Percentiles rank a stretch among this genome's conserved stretches.
phyloP scores from a whole-genome alignment of 306 rosid species.

The Sicyos edulis region DNA sequence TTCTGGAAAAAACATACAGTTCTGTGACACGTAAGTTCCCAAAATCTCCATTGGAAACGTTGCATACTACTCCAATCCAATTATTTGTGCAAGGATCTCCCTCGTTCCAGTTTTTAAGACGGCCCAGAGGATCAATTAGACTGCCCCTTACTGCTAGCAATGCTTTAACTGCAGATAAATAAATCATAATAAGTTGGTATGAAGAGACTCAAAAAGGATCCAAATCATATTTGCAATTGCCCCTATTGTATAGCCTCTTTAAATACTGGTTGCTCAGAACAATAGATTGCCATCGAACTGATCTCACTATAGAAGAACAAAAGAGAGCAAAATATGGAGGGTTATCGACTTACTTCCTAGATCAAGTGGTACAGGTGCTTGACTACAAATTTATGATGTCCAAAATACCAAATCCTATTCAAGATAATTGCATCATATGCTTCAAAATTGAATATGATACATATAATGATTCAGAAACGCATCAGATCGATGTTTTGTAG shows the following conservation, averaged over 20 bases:
- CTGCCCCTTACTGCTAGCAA: constrained; percentile 50
- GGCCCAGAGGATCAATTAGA: constrained; percentile 45
- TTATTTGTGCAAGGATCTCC: constrained; percentile 66
- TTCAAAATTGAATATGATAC: neutral
- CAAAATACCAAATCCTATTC: neutral
- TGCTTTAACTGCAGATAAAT: constrained; percentile 49
- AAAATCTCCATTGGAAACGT: constrained; percentile 25
- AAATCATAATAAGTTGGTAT: constrained; percentile 5
- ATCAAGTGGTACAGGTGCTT: constrained; percentile 13
- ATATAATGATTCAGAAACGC: neutral
- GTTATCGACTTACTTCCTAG: neutral
- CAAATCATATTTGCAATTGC: neutral
- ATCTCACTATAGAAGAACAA: neutral
- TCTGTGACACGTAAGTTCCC: constrained; percentile 53
- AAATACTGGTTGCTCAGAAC: neutral
- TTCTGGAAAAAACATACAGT: constrained; percentile 42
- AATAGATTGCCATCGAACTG: neutral
- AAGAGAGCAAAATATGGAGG: neutral
- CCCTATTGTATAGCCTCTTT: neutral
- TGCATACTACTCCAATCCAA: constrained; percentile 72
- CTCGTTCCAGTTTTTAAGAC: constrained; percentile 47
- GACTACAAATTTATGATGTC: neutral
- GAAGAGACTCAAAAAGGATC: neutral
- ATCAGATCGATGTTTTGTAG: neutral
- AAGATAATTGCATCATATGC: neutral